Evolutionary conservation across 2,329 filamentous ascomycete species (phyloP).

Genomic region (Graphiopsis chlorocephala): DNA sequence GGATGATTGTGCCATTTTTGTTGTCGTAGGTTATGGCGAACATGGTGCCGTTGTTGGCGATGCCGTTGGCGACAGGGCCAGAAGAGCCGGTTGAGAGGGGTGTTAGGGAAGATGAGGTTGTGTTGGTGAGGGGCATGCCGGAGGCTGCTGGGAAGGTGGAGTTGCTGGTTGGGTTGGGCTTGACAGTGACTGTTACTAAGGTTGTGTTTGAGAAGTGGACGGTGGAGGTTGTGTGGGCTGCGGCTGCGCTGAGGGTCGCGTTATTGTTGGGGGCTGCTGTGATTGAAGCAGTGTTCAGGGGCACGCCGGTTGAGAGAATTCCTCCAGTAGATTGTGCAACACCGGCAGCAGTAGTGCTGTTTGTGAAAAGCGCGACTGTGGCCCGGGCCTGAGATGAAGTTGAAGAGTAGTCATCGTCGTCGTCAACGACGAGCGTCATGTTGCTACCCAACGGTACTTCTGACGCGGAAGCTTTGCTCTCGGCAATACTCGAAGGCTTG

Average conservation of each 20-base stretch:
- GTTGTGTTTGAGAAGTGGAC: not conserved
- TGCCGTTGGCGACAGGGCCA: not conserved
- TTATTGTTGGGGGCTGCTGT: not conserved
- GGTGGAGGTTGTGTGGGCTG: not conserved
- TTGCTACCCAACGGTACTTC: conserved; percentile 7
- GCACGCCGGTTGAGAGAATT: not conserved
- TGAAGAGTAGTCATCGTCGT: not conserved
- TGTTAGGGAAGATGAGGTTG: not conserved
- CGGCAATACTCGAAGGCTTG: not conserved
- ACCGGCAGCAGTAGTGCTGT: not conserved
- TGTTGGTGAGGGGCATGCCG: not conserved
- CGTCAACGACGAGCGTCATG: conserved; percentile 4
- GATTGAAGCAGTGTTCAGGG: not conserved
- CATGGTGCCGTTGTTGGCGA: conserved; percentile 13
- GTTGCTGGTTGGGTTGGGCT: not conserved
- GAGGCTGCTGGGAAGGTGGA: not conserved
- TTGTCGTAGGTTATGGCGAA: conserved; percentile 12
- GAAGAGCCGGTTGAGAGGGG: conserved; percentile 5
- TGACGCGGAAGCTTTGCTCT: not conserved
- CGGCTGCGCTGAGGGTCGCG: not conserved
- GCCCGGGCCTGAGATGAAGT: not conserved
- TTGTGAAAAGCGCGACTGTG: not conserved
- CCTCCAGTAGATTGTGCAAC: conserved; percentile 3
- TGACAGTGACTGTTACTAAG: not conserved
- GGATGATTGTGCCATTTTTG: conserved; percentile 15